phyloP scores from a whole-genome alignment of 768 basidiomycete genomes.

The Stropharia rugosoannulata region DNA sequence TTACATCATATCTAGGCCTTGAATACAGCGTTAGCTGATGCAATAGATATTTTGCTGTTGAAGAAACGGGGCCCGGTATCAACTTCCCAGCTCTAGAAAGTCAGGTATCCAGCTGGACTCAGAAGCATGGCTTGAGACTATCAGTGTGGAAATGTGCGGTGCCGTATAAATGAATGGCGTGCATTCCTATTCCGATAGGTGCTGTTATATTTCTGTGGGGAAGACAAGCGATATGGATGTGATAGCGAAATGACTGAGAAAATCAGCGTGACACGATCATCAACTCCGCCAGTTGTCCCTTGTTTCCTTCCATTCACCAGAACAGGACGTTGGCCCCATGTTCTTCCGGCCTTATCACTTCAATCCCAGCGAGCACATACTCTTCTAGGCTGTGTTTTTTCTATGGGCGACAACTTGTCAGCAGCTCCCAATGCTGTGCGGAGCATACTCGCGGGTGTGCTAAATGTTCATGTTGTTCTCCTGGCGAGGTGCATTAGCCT shows the following conservation, averaged over 20 bases:
- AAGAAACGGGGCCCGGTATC: too few species aligned
- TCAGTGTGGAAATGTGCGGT: neutral
- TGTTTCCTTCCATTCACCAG: neutral
- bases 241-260: constrained; percentile 1
- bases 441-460: neutral
- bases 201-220: neutral
- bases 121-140: too few species aligned
- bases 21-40: too few species aligned
- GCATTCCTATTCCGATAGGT: neutral
- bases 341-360: neutral
- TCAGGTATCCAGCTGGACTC: too few species aligned
- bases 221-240: constrained; percentile 2
- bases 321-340: neutral
- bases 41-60: too few species aligned
- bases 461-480: neutral
- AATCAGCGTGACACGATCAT: neutral
- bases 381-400: neutral
- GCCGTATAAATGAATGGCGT: neutral
- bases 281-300: neutral
- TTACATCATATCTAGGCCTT: too few species aligned
- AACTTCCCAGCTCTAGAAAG: too few species aligned
- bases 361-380: neutral
- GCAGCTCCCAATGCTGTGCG: neutral
- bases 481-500: neutral
- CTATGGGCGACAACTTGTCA: neutral